phyloP scores from a whole-genome alignment of 148 eudicot genomes.

The Rheum nobile region DNA sequence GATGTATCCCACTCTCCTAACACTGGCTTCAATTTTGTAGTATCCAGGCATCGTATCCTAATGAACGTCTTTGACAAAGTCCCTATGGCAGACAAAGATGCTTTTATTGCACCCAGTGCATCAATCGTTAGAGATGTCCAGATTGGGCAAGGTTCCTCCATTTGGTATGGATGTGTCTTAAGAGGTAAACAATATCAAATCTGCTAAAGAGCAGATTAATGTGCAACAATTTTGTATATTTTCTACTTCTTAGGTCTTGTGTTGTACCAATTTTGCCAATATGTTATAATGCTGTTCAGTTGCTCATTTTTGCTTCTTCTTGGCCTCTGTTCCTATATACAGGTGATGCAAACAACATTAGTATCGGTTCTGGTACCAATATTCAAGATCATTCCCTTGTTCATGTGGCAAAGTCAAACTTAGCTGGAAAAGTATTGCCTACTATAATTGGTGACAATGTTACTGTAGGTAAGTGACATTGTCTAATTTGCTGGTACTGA shows the following conservation, averaged over 20 bases:
- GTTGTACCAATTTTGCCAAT: background rate
- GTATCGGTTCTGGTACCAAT: constrained; percentile 85
- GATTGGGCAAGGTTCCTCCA: constrained; percentile 64
- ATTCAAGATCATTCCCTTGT: constrained; percentile 96
- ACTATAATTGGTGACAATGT: constrained; percentile 86
- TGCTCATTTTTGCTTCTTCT: background rate
- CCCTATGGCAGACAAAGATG: constrained; percentile 65
- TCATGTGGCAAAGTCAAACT: constrained; percentile 92
- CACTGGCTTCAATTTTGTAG: constrained; percentile 20
- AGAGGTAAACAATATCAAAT: constrained; percentile 44
- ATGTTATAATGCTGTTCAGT: background rate
- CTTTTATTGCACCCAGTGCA: constrained; percentile 93
- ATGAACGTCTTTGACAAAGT: constrained; percentile 82
- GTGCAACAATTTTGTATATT: background rate
- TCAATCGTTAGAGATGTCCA: constrained; percentile 77
- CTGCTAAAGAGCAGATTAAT: background rate
- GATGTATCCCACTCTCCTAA: background rate
- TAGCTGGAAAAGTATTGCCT: constrained; percentile 85
- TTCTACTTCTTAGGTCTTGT: background rate
- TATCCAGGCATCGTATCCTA: constrained; percentile 83
- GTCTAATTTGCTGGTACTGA: background rate
- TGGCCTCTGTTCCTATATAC: constrained; percentile 8
- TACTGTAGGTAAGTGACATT: constrained; percentile 67
- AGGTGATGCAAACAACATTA: constrained; percentile 87
- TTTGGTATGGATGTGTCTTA: constrained; percentile 94